Conservation (phyloP, 768 basidiomycete genomes). For the Lyophyllum shimeji region DNA sequence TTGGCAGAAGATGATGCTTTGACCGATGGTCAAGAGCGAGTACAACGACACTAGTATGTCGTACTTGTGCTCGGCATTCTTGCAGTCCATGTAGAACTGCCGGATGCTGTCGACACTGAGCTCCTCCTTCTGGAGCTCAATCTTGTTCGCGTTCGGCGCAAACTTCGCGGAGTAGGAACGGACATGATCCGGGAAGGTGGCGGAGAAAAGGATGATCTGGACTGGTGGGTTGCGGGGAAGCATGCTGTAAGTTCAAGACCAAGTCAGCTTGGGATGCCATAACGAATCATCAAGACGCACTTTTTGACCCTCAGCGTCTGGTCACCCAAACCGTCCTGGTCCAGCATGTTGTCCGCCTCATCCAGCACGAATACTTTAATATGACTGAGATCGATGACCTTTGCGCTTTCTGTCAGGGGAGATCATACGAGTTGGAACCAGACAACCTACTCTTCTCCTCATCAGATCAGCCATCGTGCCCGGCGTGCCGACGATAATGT, state of each 20-base stretch:
- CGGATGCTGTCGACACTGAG: slow-evolving; percentile 91
- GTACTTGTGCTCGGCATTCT: slow-evolving; percentile 89
- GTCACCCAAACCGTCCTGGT: slow-evolving; percentile 90
- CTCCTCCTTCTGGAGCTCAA: slow-evolving; percentile 92
- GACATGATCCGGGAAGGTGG: slow-evolving; percentile 95
- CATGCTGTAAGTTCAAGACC: slow-evolving; percentile 38
- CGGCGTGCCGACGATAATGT: slow-evolving; percentile 94
- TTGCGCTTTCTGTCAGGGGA: neutral
- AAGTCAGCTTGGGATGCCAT: neutral
- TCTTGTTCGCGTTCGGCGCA: slow-evolving; percentile 94
- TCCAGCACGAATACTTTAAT: slow-evolving; percentile 95
- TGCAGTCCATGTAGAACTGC: slow-evolving; percentile 98
- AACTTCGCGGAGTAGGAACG: slow-evolving; percentile 90
- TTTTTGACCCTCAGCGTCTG: slow-evolving; percentile 94
- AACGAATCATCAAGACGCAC: slow-evolving; percentile 41
- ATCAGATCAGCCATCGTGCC: slow-evolving; percentile 93
- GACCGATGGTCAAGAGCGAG: slow-evolving; percentile 88
- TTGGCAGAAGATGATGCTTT: slow-evolving; percentile 98
- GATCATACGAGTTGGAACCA: neutral
- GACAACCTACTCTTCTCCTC: slow-evolving; percentile 46
- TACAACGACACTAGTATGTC: slow-evolving; percentile 92
- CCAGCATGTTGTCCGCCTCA: slow-evolving; percentile 99
- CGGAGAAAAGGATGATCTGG: slow-evolving; percentile 96
- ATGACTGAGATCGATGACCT: slow-evolving; percentile 72
- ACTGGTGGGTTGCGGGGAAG: slow-evolving; percentile 50